Conservation (phyloP, 2,329 filamentous ascomycete species). For the Cladosporium colombiae region DNA sequence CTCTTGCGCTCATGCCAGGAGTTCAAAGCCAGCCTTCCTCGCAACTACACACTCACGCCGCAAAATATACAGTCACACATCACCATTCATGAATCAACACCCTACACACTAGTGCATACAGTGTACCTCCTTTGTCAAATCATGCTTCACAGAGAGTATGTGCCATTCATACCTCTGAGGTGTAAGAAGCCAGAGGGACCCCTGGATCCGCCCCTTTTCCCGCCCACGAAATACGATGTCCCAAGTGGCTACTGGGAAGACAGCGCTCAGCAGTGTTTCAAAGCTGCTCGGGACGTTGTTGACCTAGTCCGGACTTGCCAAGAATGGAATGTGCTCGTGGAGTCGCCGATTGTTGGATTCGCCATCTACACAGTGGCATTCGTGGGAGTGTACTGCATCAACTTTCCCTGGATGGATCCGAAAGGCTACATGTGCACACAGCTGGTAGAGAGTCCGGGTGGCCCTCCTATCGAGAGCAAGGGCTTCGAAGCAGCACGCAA, state of each 20-base stretch:
- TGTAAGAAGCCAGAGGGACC: constrained; percentile 56
- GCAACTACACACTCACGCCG: constrained; percentile 58
- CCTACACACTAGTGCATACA: constrained; percentile 68
- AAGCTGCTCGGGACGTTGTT: constrained; percentile 62
- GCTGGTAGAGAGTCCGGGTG: background rate
- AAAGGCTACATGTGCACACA: constrained; percentile 53
- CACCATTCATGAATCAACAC: constrained; percentile 62
- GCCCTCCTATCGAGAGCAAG: constrained; percentile 23
- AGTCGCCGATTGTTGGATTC: constrained; percentile 69
- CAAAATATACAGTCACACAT: constrained; percentile 68
- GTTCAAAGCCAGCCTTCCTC: constrained; percentile 58
- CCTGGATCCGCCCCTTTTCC: constrained; percentile 59
- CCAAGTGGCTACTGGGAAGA: constrained; percentile 63
- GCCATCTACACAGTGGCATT: constrained; percentile 68
- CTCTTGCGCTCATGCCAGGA: constrained; percentile 54
- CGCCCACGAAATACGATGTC: constrained; percentile 47
- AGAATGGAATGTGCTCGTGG: constrained; percentile 60
- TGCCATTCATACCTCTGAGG: constrained; percentile 64
- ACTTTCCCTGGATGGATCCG: constrained; percentile 69
- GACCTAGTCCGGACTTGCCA: constrained; percentile 65
- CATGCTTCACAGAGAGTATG: constrained; percentile 68
- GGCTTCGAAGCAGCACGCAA: constrained; percentile 50
- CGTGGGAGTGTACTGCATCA: constrained; percentile 63
- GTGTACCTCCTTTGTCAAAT: constrained; percentile 66
- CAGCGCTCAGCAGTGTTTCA: constrained; percentile 64